Evolutionary conservation across 2,329 filamentous ascomycete genomes (phyloP), one percentile per base, ranked within the genome.

Genomic region (Penicillium sp.): DNA sequence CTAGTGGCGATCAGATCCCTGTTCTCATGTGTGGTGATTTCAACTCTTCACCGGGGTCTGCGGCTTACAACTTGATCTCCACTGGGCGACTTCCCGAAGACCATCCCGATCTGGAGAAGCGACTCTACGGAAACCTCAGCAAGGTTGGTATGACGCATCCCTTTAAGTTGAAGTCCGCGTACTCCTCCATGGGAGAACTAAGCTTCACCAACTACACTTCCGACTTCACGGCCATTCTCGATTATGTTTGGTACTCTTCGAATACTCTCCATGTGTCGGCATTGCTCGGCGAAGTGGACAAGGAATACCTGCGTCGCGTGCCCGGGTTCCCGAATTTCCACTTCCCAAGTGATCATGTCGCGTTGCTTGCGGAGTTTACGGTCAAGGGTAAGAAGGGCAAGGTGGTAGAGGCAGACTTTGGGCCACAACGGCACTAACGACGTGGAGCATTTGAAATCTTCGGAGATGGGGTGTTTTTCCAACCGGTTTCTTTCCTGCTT

Each of bases 221-320:
- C 1, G 86, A 86, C n/a, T 99, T 97, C 76, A 84, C 85, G 49
- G 92, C 91, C 59, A 90, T 95, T 54, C 89, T 99, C 63, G 94
- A 99, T 72, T 97, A 97, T 74, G 91, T 99, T 67, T 97, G 92
- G 91, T 99, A 96, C 75, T 92, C 91, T 54, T 93, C 91, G 55
- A 96, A 94, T 73, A 86, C 88, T 23, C 80, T 97, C 42, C 89
- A 94, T 69, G 89, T 95, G 25, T 87, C 90, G 18, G 88, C 88
- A 50, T 75, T 97, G 50, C 85, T 97, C 4, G 92, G 92, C 31
- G 89, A 93, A 41, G 90, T 95, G 3, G 92, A 97, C 71, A 84
- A 86, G 60, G 84, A 90, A 29, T 94, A 96, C 71, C 84, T 96
- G 55, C 88, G 90, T 72, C 84, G 87, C 50, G 90, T 97, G 27